Conservation (phyloP, 768 basidiomycete species). For the Boletus tomentosulus region DNA sequence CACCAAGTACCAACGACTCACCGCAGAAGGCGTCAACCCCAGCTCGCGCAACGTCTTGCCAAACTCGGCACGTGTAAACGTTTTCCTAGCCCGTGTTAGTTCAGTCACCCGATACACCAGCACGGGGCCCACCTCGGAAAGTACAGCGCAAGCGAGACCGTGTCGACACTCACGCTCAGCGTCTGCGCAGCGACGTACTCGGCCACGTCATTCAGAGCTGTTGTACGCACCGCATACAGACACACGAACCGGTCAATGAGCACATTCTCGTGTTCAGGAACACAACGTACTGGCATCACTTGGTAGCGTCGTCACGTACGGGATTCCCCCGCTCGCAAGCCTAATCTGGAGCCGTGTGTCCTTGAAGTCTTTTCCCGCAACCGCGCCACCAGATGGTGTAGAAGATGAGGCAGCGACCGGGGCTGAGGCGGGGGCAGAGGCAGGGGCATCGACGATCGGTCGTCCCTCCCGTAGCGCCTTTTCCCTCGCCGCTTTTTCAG, state of each 20-base stretch:
- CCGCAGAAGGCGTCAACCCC: constrained; percentile 89
- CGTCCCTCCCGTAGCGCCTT: constrained; percentile 87
- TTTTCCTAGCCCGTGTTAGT: constrained; percentile 53
- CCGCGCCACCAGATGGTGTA: constrained; percentile 17
- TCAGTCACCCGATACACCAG: not conserved
- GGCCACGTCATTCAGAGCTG: constrained; percentile 81
- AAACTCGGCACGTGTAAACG: constrained; percentile 68
- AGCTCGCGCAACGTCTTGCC: constrained; percentile 77
- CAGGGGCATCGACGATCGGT: constrained; percentile 34
- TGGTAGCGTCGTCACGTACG: constrained; percentile 75
- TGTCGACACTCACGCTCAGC: constrained; percentile 66
- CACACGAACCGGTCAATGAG: not conserved
- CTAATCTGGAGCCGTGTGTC: constrained; percentile 91
- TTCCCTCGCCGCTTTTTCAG: constrained; percentile 84
- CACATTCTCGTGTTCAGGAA: not conserved
- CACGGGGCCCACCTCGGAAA: constrained; percentile 69
- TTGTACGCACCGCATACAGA: too few relatives aligned
- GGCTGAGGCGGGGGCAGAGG: constrained; percentile 33
- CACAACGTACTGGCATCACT: constrained; percentile 67
- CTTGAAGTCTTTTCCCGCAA: constrained; percentile 71
- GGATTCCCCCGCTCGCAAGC: constrained; percentile 70
- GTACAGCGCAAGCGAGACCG: constrained; percentile 70
- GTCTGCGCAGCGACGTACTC: constrained; percentile 81
- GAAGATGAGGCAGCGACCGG: constrained; percentile 22
- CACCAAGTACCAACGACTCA: not conserved